Conservation (phyloP, 2,329 filamentous ascomycete genomes). For the Xylaria sp. region DNA sequence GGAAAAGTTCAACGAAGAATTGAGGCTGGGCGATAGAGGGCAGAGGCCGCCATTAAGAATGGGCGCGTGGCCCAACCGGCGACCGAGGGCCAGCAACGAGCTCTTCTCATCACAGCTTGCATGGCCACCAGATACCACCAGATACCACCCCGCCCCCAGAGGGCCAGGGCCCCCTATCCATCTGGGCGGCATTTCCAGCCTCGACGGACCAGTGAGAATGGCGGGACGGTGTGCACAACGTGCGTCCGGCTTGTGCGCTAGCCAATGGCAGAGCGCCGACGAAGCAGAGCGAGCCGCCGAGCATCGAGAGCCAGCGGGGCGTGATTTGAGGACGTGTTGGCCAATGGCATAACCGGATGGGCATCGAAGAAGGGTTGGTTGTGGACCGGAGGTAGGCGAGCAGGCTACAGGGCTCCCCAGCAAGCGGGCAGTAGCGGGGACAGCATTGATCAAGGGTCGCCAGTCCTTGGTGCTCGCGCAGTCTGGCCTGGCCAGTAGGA, state of each 20-base stretch:
- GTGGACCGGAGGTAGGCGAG: conserved; percentile 18
- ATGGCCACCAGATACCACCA: conserved; percentile 40
- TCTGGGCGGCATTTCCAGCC: conserved; percentile 47
- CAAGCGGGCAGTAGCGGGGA: conserved; percentile 15
- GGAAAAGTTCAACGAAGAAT: conserved; percentile 28
- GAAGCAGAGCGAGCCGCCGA: conserved; percentile 48
- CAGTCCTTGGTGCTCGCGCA: conserved; percentile 13
- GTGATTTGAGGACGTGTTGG: conserved; percentile 45
- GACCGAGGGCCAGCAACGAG: conserved; percentile 26
- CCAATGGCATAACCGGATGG: conserved; percentile 42
- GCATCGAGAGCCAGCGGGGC: conserved; percentile 40
- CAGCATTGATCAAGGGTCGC: conserved; percentile 16
- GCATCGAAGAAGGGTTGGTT: conserved; percentile 6
- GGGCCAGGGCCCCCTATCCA: conserved; percentile 37
- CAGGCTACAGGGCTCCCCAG: conserved; percentile 20
- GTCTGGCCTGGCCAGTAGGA: conserved; percentile 30
- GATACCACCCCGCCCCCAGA: conserved; percentile 42
- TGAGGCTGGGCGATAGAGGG: conserved; percentile 35
- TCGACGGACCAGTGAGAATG: conserved; percentile 47
- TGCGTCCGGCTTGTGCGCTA: conserved; percentile 41
- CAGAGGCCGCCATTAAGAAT: conserved; percentile 38
- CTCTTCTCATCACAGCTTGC: conserved; percentile 36
- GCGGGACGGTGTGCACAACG: conserved; percentile 47
- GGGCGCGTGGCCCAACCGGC: conserved; percentile 28
- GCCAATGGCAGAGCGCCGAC: conserved; percentile 45